Percentiles rank a stretch among this genome's conserved stretches.
Conservation (phyloP, 1,284 basidiomycete genomes). For the Cutaneotrichosporon cyanovorans region DNA sequence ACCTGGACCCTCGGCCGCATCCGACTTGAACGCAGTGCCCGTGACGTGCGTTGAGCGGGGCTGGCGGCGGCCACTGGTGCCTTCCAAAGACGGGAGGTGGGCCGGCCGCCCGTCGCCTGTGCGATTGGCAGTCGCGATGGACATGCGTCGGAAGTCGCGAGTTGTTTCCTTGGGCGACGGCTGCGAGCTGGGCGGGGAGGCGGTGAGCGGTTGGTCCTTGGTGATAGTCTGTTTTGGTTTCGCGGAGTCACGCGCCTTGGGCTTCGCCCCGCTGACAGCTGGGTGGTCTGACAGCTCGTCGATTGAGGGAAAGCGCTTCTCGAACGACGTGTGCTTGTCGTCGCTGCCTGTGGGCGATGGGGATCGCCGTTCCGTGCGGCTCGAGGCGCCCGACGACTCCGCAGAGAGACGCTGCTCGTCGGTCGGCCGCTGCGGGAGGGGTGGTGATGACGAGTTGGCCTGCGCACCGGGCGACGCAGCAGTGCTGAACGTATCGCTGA, state of each 20-base stretch:
- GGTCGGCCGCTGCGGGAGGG: background rate
- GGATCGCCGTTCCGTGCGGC: background rate
- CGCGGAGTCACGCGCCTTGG: background rate
- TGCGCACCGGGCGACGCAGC: background rate
- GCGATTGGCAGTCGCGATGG: conserved; percentile 30
- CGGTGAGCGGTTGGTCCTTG: too few relatives aligned
- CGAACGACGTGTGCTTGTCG: conserved; percentile 34
- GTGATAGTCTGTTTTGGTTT: too few relatives aligned
- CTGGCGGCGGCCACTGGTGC: conserved; percentile 1
- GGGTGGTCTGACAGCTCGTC: conserved; percentile 23
- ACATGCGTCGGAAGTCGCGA: conserved; percentile 13
- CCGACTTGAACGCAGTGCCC: conserved; percentile 41
- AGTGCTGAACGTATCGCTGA: conserved; percentile 8
- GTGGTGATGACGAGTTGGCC: background rate
- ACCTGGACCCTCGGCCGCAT: background rate
- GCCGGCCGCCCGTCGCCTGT: conserved; percentile 25
- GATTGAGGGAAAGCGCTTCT: conserved; percentile 41
- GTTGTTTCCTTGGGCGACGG: conserved; percentile 1
- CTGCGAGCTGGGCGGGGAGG: background rate
- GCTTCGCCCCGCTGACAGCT: background rate
- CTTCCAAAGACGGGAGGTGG: conserved; percentile 3
- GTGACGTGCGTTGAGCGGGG: conserved; percentile 45
- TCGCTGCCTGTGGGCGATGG: conserved; percentile 8
- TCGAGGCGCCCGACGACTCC: background rate
- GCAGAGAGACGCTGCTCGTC: background rate